A percentile compares a stretch with the other conserved stretches of the same genome.
phyloP scores from a whole-genome alignment of 176 grass and related monocot genomes.

The Puya raimondii region DNA sequence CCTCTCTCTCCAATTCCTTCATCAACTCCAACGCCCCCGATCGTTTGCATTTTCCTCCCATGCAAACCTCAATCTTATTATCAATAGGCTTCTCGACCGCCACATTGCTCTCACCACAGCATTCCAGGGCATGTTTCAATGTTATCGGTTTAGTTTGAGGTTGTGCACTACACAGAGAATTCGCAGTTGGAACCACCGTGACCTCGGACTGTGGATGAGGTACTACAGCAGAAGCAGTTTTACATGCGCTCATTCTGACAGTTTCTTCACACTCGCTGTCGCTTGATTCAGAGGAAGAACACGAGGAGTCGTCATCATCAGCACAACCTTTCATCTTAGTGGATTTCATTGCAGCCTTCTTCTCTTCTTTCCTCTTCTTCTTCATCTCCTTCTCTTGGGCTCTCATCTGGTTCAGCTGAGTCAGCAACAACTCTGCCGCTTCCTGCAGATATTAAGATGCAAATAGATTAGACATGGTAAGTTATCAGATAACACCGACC shows the following conservation, averaged over 20 bases:
- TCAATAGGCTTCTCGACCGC: not conserved
- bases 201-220: not conserved
- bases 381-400: conserved; percentile 31
- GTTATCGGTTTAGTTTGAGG: not conserved
- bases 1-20: conserved; percentile 43
- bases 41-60: conserved; percentile 84
- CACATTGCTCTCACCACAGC: not conserved
- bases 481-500: not conserved
- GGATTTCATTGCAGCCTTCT: conserved; percentile 29
- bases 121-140: not conserved
- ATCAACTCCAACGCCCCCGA: conserved; percentile 40
- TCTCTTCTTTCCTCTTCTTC: conserved; percentile 29
- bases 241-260: conserved; percentile 23
- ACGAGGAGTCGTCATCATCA: not conserved
- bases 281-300: conserved; percentile 36
- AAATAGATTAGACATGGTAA: not conserved
- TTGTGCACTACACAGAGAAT: not conserved
- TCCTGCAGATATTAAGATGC: conserved; percentile 24
- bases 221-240: conserved; percentile 9
- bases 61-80: conserved; percentile 54
- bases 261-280: conserved; percentile 31
- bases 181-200: conserved; percentile 1
- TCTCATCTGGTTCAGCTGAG: conserved; percentile 49
- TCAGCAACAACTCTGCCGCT: conserved; percentile 44
- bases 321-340: conserved; percentile 7